These are phyloP conservation scores for Ajuga reptans DNA, from an alignment of 305 asterid species.

Conservation along the genomic window DNA sequence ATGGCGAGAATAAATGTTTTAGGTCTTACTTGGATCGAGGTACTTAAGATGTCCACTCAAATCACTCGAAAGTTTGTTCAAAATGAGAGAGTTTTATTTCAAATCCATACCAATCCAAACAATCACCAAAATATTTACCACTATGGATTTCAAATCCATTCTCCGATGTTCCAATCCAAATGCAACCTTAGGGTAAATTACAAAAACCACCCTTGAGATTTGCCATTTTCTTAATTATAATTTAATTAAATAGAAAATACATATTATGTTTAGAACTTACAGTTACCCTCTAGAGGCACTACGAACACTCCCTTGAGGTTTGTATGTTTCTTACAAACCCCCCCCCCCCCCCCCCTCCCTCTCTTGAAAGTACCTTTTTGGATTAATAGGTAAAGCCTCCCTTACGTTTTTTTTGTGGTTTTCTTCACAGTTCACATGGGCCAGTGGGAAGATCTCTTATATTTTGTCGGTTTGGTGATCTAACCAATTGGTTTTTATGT, in stretches of 20 bases:
- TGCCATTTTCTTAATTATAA: background rate
- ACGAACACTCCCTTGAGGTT: background rate
- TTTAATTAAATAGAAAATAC: too few species aligned
- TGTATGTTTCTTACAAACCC: background rate
- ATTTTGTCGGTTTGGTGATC: background rate
- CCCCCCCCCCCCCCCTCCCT: background rate
- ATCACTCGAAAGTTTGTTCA: too few species aligned
- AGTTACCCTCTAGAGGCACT: background rate
- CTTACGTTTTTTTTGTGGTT: background rate
- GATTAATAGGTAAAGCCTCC: background rate
- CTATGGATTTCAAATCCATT: too few species aligned
- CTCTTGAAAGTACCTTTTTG: too few species aligned
- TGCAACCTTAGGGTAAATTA: too few species aligned
- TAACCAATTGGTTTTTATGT: background rate
- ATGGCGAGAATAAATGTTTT: too few species aligned
- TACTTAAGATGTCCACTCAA: too few species aligned
- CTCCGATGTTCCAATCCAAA: too few species aligned
- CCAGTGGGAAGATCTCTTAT: background rate
- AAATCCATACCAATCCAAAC: too few species aligned
- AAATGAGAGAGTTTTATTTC: too few species aligned
- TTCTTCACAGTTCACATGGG: background rate
- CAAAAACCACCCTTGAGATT: background rate
- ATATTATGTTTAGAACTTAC: background rate
- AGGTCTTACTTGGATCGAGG: too few species aligned
- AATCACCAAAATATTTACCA: too few species aligned